Evolutionary conservation across 768 basidiomycete species (phyloP).

Genomic region (Podaxis mareebaensis): DNA sequence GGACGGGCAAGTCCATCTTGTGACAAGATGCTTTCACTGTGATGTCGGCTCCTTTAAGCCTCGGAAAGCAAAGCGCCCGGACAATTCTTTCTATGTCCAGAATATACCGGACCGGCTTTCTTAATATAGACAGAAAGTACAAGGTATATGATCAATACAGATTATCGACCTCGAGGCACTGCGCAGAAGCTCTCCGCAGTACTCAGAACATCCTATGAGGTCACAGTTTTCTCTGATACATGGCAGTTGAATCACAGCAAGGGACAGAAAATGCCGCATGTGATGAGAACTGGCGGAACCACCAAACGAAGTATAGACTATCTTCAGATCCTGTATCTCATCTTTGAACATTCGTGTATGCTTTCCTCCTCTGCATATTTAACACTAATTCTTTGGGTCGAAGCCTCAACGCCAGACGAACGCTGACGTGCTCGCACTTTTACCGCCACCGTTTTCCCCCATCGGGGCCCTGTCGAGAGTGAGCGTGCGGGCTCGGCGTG

Average conservation of each 20-base stretch:
- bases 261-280: too few relatives aligned
- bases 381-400: too few relatives aligned
- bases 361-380: too few relatives aligned
- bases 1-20: not conserved
- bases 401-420: too few relatives aligned
- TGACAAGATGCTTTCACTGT: not conserved
- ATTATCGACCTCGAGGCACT: slow-evolving; percentile 2
- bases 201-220: not conserved
- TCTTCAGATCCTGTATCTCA: not conserved
- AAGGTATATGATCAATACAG: not conserved
- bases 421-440: too few relatives aligned
- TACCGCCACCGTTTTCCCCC: too few relatives aligned
- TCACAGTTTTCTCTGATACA: not conserved
- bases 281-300: not conserved
- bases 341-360: not conserved
- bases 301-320: not conserved
- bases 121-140: not conserved
- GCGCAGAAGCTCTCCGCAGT: slow-evolving; percentile 1
- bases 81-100: not conserved
- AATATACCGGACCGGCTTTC: not conserved
- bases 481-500: not conserved
- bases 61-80: not conserved
- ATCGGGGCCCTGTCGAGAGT: not conserved
- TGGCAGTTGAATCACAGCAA: too few relatives aligned
- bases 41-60: not conserved